Evolutionary conservation across 768 basidiomycete genomes (phyloP), one percentile per base, ranked within the genome.

Genomic region (Panellus pusillus): DNA sequence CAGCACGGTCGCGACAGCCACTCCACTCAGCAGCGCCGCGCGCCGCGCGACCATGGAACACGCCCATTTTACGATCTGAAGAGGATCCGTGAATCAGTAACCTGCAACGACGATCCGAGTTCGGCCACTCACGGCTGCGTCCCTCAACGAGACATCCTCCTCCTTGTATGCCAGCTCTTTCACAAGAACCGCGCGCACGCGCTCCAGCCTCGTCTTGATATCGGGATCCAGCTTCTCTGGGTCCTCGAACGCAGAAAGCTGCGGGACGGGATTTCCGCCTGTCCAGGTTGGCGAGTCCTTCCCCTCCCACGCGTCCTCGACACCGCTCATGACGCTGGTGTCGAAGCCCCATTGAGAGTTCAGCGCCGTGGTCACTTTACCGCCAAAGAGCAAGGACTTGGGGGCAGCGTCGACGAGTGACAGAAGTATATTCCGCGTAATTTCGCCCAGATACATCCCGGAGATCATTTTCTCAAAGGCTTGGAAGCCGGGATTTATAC

Each of bases 381-480:
- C 97, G 47, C 75, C 72, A 71, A 99, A 97, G 20, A 98, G 77
- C 28, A 93, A 65, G 8, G 89, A 69, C 50, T 76, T 76, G 1
- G 90, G 89, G 14, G 81, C 72, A 6, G 87, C 85, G 61, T 93
- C 91, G 60, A 96, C 75, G 58, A 98, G 74, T 44, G 91, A 81
- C 28, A 93, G 77, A 47, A 98, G 77, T 62, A 96, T 74, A 65
- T 91, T 90, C 36, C 97, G 87, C 20, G 87, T 81, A 57, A 98
- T 82, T 72, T 99, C 97, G 52, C 97, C 97, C 37, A 98, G 83
- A 70, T 99, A 99, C 96, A 99, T 98, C 52, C 97, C 97, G 1
- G 93, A 97, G 61, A 99, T 89, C 74, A 97, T 93, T 75, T 98
- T 99, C 72, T 99, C 97, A 67, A 93, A 98, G 2, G 91, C 91